Evolutionary conservation across 1,284 basidiomycete genomes (phyloP).

Genomic region (Phylloporus sp.): DNA sequence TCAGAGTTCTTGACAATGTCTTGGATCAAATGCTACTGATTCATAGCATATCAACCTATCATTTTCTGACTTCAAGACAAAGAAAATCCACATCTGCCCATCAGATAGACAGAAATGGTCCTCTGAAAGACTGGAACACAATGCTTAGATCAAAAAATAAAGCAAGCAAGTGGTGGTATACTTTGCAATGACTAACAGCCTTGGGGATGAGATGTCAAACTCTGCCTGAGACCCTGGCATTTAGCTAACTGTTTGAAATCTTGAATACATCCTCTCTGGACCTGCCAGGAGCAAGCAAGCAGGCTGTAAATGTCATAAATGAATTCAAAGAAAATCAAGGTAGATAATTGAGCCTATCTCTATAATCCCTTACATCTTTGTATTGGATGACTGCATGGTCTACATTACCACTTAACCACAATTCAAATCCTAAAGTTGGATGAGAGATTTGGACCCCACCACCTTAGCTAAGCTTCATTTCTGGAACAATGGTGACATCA

Average conservation of each 20-base stretch:
- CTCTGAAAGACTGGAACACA: neutral
- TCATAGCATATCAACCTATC: neutral
- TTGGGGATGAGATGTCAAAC: neutral
- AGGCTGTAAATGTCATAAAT: neutral
- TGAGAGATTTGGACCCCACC: neutral
- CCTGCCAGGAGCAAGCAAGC: neutral
- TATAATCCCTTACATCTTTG: neutral
- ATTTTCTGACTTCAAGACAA: constrained; percentile 5
- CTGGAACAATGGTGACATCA: neutral
- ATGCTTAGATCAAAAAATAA: neutral
- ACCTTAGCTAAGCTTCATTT: neutral
- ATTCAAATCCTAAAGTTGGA: neutral
- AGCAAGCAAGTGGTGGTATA: neutral
- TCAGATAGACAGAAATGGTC: constrained; percentile 5
- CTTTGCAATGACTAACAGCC: neutral
- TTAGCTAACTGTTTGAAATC: neutral
- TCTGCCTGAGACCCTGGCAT: neutral
- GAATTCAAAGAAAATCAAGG: too few species aligned
- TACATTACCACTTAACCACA: neutral
- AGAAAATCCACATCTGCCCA: constrained; percentile 1
- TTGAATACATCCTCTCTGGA: neutral
- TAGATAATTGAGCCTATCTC: neutral
- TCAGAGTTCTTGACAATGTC: neutral
- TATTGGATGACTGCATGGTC: neutral
- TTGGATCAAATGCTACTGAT: neutral